Base-by-base conservation (phyloP, 2,329 filamentous ascomycete species). In the Talaromyces sp. region DNA sequence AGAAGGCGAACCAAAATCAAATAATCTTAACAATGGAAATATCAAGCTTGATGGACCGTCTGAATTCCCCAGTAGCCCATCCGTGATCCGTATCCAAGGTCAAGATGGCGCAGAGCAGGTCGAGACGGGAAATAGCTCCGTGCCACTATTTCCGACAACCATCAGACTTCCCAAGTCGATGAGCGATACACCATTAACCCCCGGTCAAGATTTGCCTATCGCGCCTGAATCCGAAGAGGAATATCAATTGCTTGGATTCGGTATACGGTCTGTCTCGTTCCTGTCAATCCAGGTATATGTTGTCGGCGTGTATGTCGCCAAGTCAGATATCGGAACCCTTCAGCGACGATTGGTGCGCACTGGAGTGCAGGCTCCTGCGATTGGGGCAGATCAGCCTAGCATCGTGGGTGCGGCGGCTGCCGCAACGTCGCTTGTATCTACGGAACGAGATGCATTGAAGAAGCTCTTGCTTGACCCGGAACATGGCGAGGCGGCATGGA, bases 241-340 rank as follows among this genome's bases (percentile, higher is more conserved):
- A 72, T 98, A 97, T 77, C 93, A 92, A 25, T 84, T 98, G 0
- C 85, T 98, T 7, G 95, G 95, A 0, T 81, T 97, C 5, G 95
- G 95, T 19, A 89, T 96, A 68, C 87, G 95, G 63, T 93, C 90
- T 0, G 95, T 99, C 37, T 96, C 91, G 27, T 97, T 98, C 77
- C 81, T 98, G 52, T 83, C 87, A 58, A 92, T 99, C 52, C 89
- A 97, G 76, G 95, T 99, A 62, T 99, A 99, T 80, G 90, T 98
- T 19, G 90, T 97, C 0, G 95, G 94, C 17, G 87, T 96, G 71
- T 99, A 99, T 80, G 85, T 98, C 31, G 91, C 93, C 31, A 94
- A 90, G 0, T 82, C 89, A 43, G 93, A 97, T 73, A 88, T 99
- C 66, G 87, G 89, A 3, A 83, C 85, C n/a, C 83, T 99, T 47